Base-by-base conservation (phyloP, 1,284 basidiomycete species). In the Melampsora occidentalis region DNA sequence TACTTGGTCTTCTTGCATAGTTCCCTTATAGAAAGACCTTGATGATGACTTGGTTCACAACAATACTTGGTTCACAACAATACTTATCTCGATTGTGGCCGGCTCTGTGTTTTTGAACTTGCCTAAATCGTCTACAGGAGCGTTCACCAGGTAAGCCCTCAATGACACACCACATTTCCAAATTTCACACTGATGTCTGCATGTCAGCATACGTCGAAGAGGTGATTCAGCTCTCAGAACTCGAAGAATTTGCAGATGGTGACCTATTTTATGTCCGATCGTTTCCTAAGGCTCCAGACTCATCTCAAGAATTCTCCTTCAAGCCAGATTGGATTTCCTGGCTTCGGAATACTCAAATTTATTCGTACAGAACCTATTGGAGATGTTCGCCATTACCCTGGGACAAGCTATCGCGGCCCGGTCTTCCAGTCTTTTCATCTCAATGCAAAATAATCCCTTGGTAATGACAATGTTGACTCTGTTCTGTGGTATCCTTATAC, bases 1-100 rank as follows among this genome's bases (percentile, higher is more conserved):
- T 35, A 82, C 95, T 95, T 91, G 90, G 85, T 92, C 90, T 78
- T 90, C 92, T 2, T 97, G 95, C 84, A 94, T 92, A 3, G 88
- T 94, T 42, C 89, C 90, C 2, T 92, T 92, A 79, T 0, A 42
- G 79, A 10, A 65, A 70, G 33, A 80, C 80, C 16, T 71, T 82
- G n/a, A 79, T 79, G 61, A 78, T 70, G 28, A n/a, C n/a, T n/a
- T n/a, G n/a, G n/a, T n/a, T n/a, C n/a, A n/a, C n/a, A n/a, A n/a
- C n/a, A n/a, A n/a, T n/a, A 75, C 67, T 25, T 77, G 42, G 53
- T 51, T 22, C 0, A 85, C 84, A n/a, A 80, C 82, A 12, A 79
- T 84, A 80, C 78, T 86, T 66, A 84, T 93, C 48, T 89, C 91
- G 68, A 83, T 96, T 66, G 87, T 96, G 69, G 86, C 91, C 79